These are phyloP conservation scores for Aspergillus sp. DNA, from an alignment of 2,329 filamentous ascomycete species.

Conservation along the genomic window DNA sequence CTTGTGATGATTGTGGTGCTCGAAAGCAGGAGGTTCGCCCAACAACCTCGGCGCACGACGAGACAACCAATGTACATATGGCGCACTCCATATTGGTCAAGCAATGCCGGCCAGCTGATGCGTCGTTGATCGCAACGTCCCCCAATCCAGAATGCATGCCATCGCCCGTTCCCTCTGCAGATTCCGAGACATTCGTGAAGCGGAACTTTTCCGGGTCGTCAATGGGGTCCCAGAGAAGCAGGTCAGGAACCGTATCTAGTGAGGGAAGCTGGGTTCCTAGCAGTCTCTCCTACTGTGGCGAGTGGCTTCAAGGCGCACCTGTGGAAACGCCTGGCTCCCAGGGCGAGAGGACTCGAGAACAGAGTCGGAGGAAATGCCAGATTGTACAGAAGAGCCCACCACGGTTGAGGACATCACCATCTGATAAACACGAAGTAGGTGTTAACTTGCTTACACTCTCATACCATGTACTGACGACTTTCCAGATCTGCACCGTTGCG, in stretches of 20 bases:
- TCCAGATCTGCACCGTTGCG: slow-evolving; percentile 37
- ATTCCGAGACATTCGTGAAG: slow-evolving; percentile 14
- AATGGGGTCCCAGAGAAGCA: slow-evolving; percentile 31
- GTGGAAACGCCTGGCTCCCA: slow-evolving; percentile 30
- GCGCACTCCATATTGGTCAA: slow-evolving; percentile 35
- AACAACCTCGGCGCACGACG: slow-evolving; percentile 14
- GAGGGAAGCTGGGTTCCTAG: slow-evolving; percentile 42
- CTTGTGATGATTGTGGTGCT: slow-evolving; percentile 22
- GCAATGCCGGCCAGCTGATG: slow-evolving; percentile 27
- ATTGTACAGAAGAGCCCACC: slow-evolving; percentile 40
- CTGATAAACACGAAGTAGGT: slow-evolving; percentile 30
- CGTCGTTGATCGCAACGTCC: slow-evolving; percentile 14
- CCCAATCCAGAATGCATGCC: slow-evolving; percentile 15
- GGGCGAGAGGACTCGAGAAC: slow-evolving; percentile 29
- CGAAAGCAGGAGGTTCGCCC: slow-evolving; percentile 16
- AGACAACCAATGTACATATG: slow-evolving; percentile 35
- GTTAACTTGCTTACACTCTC: not conserved
- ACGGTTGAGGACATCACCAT: slow-evolving; percentile 21
- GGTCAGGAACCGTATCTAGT: slow-evolving; percentile 39
- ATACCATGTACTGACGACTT: slow-evolving; percentile 10
- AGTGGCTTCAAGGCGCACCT: slow-evolving; percentile 42
- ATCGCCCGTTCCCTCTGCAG: slow-evolving; percentile 17
- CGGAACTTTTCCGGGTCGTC: slow-evolving; percentile 23
- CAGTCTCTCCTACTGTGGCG: slow-evolving; percentile 41
- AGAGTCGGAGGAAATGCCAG: slow-evolving; percentile 39